Percentiles rank a stretch among this genome's conserved stretches.
Evolutionary conservation across 108 stramenopile genomes (phyloP).

Genomic region (Bacterosira constricta): DNA sequence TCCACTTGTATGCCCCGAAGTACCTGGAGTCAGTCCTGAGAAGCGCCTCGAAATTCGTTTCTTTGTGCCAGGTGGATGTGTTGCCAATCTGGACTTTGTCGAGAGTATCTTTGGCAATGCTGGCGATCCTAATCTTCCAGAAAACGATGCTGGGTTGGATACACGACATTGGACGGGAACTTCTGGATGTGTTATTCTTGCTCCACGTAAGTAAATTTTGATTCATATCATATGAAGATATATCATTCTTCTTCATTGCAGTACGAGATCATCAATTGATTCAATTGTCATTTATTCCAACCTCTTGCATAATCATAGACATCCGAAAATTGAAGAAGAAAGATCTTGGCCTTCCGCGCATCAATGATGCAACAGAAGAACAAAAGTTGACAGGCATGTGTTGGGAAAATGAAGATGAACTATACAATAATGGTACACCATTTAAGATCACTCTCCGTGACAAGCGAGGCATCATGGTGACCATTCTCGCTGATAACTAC

Average conservation of each 20-base stretch:
- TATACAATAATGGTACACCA: slow-evolving; percentile 58
- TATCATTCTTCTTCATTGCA: too few species aligned
- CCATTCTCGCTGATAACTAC: slow-evolving; percentile 67
- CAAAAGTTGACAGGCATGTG: slow-evolving; percentile 64
- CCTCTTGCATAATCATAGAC: background rate
- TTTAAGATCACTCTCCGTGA: slow-evolving; percentile 66
- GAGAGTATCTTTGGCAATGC: slow-evolving; percentile 62
- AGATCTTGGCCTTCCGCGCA: slow-evolving; percentile 53
- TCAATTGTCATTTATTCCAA: background rate
- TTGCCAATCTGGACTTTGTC: slow-evolving; percentile 61
- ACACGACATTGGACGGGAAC: slow-evolving; percentile 62
- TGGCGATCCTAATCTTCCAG: slow-evolving; percentile 59
- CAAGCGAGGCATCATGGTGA: slow-evolving; percentile 68
- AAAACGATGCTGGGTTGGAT: slow-evolving; percentile 62
- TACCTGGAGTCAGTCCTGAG: slow-evolving; percentile 54
- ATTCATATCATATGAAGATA: too few species aligned
- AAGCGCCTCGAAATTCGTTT: slow-evolving; percentile 62
- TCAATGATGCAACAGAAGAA: slow-evolving; percentile 55
- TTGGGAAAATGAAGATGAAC: slow-evolving; percentile 50
- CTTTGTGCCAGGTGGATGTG: slow-evolving; percentile 64
- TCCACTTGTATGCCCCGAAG: slow-evolving; percentile 58
- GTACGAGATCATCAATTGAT: too few species aligned
- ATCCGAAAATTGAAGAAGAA: slow-evolving; percentile 55
- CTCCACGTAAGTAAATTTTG: too few species aligned
- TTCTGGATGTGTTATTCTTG: slow-evolving; percentile 61